Evolutionary conservation across 164 flowering plant genomes (phyloP).

Genomic region (Vitis riparia): DNA sequence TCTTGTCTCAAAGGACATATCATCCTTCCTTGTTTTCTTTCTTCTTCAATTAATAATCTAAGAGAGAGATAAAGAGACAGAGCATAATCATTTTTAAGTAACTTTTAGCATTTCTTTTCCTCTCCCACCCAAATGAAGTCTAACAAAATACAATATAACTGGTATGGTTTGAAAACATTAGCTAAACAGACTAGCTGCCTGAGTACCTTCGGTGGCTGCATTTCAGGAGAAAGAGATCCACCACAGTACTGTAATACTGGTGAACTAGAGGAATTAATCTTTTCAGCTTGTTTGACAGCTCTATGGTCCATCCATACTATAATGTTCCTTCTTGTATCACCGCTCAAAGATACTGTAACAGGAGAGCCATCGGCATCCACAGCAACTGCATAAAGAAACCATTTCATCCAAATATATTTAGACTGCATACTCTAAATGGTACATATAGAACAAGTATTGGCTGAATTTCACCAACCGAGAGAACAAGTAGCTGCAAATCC

Average conservation of each 20-base stretch:
- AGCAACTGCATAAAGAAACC: conserved; percentile 63
- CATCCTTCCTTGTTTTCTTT: too few relatives aligned
- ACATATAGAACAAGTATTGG: not conserved
- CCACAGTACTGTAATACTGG: conserved; percentile 94
- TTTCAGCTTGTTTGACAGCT: conserved; percentile 93
- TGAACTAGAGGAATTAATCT: conserved; percentile 79
- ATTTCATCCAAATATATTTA: not conserved
- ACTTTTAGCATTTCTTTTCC: too few relatives aligned
- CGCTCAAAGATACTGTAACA: conserved; percentile 93
- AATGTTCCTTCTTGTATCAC: conserved; percentile 92
- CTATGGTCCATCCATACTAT: conserved; percentile 99
- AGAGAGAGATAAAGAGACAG: too few relatives aligned
- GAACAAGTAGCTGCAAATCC: conserved; percentile 99
- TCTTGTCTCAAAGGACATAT: too few relatives aligned
- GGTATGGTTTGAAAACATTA: not conserved
- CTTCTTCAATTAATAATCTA: too few relatives aligned
- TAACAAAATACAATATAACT: too few relatives aligned
- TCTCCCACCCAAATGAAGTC: too few relatives aligned
- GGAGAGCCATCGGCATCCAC: conserved; percentile 96
- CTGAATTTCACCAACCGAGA: conserved; percentile 59
- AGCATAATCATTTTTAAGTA: too few relatives aligned
- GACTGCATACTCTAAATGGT: not conserved
- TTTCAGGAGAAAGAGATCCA: conserved; percentile 91
- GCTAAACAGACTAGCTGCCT: not conserved
- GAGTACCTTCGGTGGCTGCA: conserved; percentile 95